These are phyloP conservation scores for Fusarium succisae DNA, from an alignment of 2,329 filamentous ascomycete genomes.

Conservation along the genomic window DNA sequence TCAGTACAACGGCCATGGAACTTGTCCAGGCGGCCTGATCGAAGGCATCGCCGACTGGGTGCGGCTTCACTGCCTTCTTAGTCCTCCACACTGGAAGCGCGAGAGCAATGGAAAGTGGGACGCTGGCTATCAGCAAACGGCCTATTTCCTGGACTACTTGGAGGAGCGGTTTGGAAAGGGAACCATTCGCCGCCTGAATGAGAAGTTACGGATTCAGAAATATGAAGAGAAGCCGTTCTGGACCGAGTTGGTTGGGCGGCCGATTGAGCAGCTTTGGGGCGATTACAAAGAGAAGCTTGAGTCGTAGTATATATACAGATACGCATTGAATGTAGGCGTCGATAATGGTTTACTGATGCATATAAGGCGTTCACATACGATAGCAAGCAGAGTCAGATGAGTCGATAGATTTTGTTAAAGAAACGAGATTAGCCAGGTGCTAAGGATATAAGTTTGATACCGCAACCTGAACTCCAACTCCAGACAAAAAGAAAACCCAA, in stretches of 20 bases:
- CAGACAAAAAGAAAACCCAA: slow-evolving; percentile 9
- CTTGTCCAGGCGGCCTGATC: slow-evolving; percentile 78
- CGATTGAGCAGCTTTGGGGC: slow-evolving; percentile 76
- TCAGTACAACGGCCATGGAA: slow-evolving; percentile 75
- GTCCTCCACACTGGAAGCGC: slow-evolving; percentile 84
- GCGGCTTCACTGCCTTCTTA: slow-evolving; percentile 75
- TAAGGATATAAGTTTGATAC: slow-evolving; percentile 38
- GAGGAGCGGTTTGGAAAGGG: slow-evolving; percentile 72
- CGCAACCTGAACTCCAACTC: slow-evolving; percentile 30
- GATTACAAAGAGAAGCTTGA: slow-evolving; percentile 66
- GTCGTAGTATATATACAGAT: slow-evolving; percentile 1
- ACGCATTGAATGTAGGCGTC: not conserved
- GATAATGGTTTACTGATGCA: not conserved
- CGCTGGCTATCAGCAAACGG: slow-evolving; percentile 88
- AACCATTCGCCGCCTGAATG: slow-evolving; percentile 72
- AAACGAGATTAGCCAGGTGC: slow-evolving; percentile 24
- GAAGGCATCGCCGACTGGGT: slow-evolving; percentile 97
- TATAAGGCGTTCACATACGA: not conserved
- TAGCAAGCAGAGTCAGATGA: not conserved
- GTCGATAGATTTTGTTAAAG: slow-evolving; percentile 10
- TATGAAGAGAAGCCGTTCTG: slow-evolving; percentile 75
- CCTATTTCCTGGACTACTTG: slow-evolving; percentile 88
- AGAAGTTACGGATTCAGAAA: slow-evolving; percentile 67
- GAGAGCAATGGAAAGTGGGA: slow-evolving; percentile 76
- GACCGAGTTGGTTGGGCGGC: slow-evolving; percentile 72